Conservation (phyloP, 495 filamentous ascomycete species). For the Aspergillus sclerotiicarbonarius region DNA sequence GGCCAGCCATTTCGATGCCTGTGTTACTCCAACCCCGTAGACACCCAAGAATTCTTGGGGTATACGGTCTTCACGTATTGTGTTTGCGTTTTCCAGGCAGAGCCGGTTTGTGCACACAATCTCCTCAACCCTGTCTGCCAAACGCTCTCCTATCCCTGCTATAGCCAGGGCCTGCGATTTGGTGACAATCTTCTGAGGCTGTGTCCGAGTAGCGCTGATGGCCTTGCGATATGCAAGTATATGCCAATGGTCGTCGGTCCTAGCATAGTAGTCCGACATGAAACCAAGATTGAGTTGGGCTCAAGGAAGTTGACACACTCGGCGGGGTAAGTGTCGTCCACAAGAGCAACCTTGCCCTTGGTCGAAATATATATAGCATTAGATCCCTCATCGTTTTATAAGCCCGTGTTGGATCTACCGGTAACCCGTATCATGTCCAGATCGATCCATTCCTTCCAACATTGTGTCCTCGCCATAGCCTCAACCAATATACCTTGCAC, state of each 20-base stretch:
- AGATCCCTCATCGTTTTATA: constrained; percentile 11
- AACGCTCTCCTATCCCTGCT: constrained; percentile 67
- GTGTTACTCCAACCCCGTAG: constrained; percentile 71
- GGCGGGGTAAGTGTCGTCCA: constrained; percentile 75
- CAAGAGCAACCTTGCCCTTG: constrained; percentile 53
- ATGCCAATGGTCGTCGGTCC: constrained; percentile 77
- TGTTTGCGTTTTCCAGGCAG: constrained; percentile 65
- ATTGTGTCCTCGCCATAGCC: too few relatives aligned
- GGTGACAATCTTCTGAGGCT: constrained; percentile 63
- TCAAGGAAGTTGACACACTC: constrained; percentile 73
- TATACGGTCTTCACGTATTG: constrained; percentile 59
- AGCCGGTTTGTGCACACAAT: constrained; percentile 77
- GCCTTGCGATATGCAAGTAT: constrained; percentile 76
- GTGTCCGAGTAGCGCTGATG: constrained; percentile 68
- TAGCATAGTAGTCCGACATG: constrained; percentile 80
- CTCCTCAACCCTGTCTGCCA: constrained; percentile 90
- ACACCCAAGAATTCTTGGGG: constrained; percentile 71
- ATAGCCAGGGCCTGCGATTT: constrained; percentile 66
- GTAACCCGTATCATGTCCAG: too few relatives aligned
- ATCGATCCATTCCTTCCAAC: too few relatives aligned
- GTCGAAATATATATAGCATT: constrained; percentile 25
- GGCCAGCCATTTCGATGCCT: constrained; percentile 77
- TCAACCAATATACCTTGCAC: too few relatives aligned
- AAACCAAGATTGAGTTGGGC: constrained; percentile 59
- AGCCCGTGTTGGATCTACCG: too few relatives aligned